Percentiles rank a stretch among this genome's conserved stretches.
Conservation (phyloP, 768 basidiomycete genomes). For the Lepiota brunneoincarnata region DNA sequence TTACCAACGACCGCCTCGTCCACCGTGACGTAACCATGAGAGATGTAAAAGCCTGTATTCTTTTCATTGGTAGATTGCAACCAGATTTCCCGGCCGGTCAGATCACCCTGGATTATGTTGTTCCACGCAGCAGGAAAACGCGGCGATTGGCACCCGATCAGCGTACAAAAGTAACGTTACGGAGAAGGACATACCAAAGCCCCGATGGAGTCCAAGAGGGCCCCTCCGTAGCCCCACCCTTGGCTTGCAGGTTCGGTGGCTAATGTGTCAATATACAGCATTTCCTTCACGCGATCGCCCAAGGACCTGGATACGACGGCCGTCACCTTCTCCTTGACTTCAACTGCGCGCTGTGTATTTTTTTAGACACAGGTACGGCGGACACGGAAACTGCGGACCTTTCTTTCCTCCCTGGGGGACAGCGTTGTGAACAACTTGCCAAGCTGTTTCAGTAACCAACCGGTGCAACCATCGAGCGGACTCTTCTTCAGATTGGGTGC, state of each 20-base stretch:
- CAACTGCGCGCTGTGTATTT: constrained; percentile 16
- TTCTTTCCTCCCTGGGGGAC: constrained; percentile 1
- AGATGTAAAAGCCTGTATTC: constrained; percentile 24
- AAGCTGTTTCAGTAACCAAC: neutral
- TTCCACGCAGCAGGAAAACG: neutral
- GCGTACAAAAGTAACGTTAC: neutral
- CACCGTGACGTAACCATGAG: constrained; percentile 23
- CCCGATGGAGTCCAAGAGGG: constrained; percentile 20
- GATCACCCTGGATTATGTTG: constrained; percentile 17
- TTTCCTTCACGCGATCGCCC: constrained; percentile 18
- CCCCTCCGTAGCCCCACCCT: constrained; percentile 21
- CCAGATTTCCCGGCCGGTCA: constrained; percentile 17
- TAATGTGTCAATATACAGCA: constrained; percentile 19
- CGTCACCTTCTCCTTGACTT: constrained; percentile 14
- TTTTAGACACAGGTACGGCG: neutral
- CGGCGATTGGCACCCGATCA: neutral
- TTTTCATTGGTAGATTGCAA: constrained; percentile 20
- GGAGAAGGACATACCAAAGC: constrained; percentile 17
- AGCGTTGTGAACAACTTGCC: neutral
- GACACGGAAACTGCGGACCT: neutral
- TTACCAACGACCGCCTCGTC: constrained; percentile 19
- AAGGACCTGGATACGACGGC: constrained; percentile 15
- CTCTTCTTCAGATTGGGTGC: neutral
- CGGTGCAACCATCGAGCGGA: neutral
- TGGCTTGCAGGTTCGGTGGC: constrained; percentile 19